Base-by-base conservation (phyloP, 2,329 filamentous ascomycete genomes). In the Cladophialophora immunda region DNA sequence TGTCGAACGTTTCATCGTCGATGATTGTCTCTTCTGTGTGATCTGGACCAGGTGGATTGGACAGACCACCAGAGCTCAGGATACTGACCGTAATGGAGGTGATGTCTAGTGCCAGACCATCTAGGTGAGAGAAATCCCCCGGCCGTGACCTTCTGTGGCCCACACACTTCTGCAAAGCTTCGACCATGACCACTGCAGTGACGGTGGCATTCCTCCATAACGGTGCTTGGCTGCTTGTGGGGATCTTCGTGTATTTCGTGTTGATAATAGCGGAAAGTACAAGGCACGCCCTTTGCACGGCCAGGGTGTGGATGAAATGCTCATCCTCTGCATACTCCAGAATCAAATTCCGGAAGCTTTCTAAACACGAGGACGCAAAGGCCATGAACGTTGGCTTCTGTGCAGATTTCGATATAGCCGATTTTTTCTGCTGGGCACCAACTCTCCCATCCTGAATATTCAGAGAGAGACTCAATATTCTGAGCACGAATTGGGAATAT, bases 131-230 rank as follows among this genome's bases (percentile, higher is more conserved):
- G 19, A 52, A 27, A 27, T 55, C 55, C 17, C 9, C 30, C 27
- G 56, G 8, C 19, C 8, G 45, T 29, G 22, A 41, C 22, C 17
- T 60, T n/a, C 27, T 22, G n/a, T 53, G 54, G 29, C 32, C 47
- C n/a, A 58, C 34, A 58, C 65, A 52, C 34, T 57, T 58, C 54
- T 62, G 68, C 41, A 80, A n/a, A 81, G 80, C 41, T 85, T 80
- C 4, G 79, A 78, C 5, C 82, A 97, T 85, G 2, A 86, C 83
- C 19, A 97, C 80, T 0, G 87, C 85, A 0, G 90, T 88, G 4
- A 85, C 87, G 0, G 92, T 96, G 2, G 93, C 92, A 61, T 90
- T 88, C 68, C 88, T 89, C 95, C 95, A 99, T 0, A 94, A 85
- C 59, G 89, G 85, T 0, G 85, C 82, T 15, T 88, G 87, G 74